phyloP scores from a whole-genome alignment of 169 alveolate genomes.

The Plasmodium vinckei region DNA sequence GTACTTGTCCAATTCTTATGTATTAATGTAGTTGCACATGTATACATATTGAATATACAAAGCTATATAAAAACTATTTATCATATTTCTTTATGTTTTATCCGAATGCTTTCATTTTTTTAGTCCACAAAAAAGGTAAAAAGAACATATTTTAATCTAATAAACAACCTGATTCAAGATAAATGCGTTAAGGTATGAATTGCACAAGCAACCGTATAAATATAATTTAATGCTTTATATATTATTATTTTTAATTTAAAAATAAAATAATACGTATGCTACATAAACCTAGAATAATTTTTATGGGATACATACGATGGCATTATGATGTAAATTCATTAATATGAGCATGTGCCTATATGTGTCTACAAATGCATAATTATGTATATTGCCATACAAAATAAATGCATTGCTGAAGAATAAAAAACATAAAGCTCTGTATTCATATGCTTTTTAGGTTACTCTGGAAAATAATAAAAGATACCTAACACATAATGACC shows the following conservation, averaged over 20 bases:
- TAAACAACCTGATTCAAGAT: conserved; percentile 70
- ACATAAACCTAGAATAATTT: no score
- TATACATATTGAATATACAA: background rate
- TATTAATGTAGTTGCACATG: background rate
- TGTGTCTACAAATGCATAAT: background rate
- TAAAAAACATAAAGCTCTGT: background rate
- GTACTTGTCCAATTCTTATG: background rate
- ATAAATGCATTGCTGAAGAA: no score
- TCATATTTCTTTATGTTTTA: background rate
- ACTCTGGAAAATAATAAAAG: conserved; percentile 60
- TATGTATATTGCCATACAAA: no score
- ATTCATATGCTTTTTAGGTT: conserved; percentile 20
- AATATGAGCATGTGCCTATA: background rate
- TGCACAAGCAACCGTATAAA: conserved; percentile 6
- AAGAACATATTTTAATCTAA: conserved; percentile 63
- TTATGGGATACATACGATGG: no score
- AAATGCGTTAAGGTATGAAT: conserved; percentile 71
- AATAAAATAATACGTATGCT: background rate
- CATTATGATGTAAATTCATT: background rate
- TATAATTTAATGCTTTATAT: background rate
- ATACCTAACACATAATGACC: conserved; percentile 53
- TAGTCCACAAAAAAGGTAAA: conserved; percentile 72
- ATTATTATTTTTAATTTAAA: background rate
- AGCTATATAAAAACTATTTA: background rate
- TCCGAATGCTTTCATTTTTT: background rate